Evolutionary conservation across 208 protist genomes (phyloP).

Genomic region (Crithidia sp.): DNA sequence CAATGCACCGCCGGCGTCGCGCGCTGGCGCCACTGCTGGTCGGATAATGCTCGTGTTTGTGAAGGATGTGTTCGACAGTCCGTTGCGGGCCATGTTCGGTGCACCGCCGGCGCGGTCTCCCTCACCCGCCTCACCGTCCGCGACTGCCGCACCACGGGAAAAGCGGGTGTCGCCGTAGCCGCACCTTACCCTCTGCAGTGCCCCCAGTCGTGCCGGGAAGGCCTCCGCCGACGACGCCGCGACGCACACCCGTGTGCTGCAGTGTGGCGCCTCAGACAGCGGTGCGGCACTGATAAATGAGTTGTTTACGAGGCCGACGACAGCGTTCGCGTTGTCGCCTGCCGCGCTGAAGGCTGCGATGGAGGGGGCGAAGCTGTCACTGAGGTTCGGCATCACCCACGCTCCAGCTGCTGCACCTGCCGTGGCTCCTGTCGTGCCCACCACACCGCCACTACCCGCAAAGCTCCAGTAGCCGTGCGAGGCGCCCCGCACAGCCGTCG

Average conservation of each 20-base stretch:
- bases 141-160: neutral
- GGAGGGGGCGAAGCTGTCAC: constrained; percentile 13
- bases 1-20: neutral
- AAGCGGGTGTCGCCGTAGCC: constrained; percentile 10
- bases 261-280: neutral
- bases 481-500: neutral
- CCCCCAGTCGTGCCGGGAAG: neutral
- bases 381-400: constrained; percentile 2
- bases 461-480: neutral
- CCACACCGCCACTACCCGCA: neutral
- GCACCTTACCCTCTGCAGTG: neutral
- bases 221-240: neutral
- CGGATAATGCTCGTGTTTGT: neutral
- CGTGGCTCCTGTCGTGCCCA: too few species aligned
- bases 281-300: neutral
- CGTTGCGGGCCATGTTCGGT: neutral
- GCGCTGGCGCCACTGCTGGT: too few species aligned
- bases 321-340: neutral
- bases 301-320: neutral
- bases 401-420: neutral
- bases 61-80: neutral
- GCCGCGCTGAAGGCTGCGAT: neutral
- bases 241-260: neutral
- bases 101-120: neutral
- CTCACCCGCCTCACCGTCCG: neutral